These are phyloP conservation scores for Hypoxylon sp. DNA, from an alignment of 2,329 filamentous ascomycete species.

Conservation along the genomic window DNA sequence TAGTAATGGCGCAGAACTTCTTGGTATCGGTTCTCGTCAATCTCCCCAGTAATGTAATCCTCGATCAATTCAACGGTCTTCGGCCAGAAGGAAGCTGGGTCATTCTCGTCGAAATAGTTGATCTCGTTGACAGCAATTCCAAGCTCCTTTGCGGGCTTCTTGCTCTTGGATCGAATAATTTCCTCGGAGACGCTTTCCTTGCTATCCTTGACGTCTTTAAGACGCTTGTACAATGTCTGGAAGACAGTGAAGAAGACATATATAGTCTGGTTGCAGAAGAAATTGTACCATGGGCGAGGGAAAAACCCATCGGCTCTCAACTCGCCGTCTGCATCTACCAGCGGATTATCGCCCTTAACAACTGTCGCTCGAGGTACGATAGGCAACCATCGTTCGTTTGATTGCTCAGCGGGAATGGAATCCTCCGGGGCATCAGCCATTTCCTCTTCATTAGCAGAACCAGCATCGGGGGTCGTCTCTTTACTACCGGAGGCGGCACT, in stretches of 20 bases:
- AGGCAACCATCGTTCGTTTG: constrained; percentile 76
- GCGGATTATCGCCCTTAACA: constrained; percentile 67
- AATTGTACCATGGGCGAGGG: constrained; percentile 83
- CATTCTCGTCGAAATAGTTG: constrained; percentile 81
- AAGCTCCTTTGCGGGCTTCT: constrained; percentile 86
- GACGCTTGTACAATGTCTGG: constrained; percentile 87
- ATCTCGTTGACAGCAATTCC: constrained; percentile 84
- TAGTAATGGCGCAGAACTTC: constrained; percentile 94
- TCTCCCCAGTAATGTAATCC: constrained; percentile 84
- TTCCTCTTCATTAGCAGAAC: constrained; percentile 84
- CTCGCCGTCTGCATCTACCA: constrained; percentile 71
- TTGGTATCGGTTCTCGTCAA: constrained; percentile 87
- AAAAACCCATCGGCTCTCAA: constrained; percentile 86
- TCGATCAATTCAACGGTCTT: constrained; percentile 89
- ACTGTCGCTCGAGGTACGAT: constrained; percentile 70
- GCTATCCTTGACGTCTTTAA: constrained; percentile 86
- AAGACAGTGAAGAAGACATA: constrained; percentile 97
- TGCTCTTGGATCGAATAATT: constrained; percentile 78
- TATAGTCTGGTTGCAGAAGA: constrained; percentile 92
- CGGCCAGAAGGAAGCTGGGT: constrained; percentile 81
- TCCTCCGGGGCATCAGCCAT: constrained; percentile 74
- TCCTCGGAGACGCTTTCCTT: constrained; percentile 80
- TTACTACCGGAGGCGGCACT: constrained; percentile 85
- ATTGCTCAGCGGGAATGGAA: constrained; percentile 71
- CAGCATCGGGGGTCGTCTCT: constrained; percentile 87